Evolutionary conservation across 2,329 filamentous ascomycete species (phyloP).

Genomic region (Xylariaceae sp.): DNA sequence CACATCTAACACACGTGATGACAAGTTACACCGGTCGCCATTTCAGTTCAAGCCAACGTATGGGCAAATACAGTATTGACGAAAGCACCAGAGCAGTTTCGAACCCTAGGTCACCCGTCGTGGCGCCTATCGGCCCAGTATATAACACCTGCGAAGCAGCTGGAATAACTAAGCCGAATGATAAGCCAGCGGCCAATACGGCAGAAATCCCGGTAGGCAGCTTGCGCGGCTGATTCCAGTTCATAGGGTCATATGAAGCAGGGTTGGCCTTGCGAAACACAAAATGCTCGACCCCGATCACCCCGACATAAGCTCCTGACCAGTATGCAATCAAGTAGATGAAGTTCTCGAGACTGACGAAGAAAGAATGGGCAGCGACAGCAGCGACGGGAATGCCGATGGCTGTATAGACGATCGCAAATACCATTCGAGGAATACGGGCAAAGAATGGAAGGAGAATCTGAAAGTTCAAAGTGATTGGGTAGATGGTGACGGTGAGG

Average conservation of each 20-base stretch:
- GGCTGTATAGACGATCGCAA: slow-evolving; percentile 53
- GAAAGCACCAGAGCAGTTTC: slow-evolving; percentile 55
- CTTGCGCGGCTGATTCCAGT: slow-evolving; percentile 36
- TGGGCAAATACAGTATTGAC: slow-evolving; percentile 40
- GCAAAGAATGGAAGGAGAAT: slow-evolving; percentile 55
- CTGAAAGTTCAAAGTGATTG: slow-evolving; percentile 62
- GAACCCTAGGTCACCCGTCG: slow-evolving; percentile 62
- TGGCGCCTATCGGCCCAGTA: slow-evolving; percentile 55
- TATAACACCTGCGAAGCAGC: slow-evolving; percentile 61
- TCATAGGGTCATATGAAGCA: slow-evolving; percentile 34
- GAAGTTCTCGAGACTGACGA: slow-evolving; percentile 54
- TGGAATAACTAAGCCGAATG: slow-evolving; percentile 50
- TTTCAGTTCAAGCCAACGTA: slow-evolving; percentile 37
- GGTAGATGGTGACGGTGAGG: slow-evolving; percentile 56
- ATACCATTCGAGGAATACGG: slow-evolving; percentile 53
- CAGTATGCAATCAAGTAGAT: slow-evolving; percentile 56
- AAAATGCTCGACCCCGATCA: slow-evolving; percentile 41
- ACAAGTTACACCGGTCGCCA: slow-evolving; percentile 9
- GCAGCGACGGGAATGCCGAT: slow-evolving; percentile 58
- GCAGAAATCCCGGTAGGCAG: slow-evolving; percentile 39
- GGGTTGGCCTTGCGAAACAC: slow-evolving; percentile 33
- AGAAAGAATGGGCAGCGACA: slow-evolving; percentile 52
- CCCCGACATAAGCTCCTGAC: slow-evolving; percentile 51
- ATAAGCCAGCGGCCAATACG: slow-evolving; percentile 33
- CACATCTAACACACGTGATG: slow-evolving; percentile 3